These are phyloP conservation scores for Pseudonitzschia multistriata DNA, from an alignment of 108 stramenopile species.

Conservation along the genomic window DNA sequence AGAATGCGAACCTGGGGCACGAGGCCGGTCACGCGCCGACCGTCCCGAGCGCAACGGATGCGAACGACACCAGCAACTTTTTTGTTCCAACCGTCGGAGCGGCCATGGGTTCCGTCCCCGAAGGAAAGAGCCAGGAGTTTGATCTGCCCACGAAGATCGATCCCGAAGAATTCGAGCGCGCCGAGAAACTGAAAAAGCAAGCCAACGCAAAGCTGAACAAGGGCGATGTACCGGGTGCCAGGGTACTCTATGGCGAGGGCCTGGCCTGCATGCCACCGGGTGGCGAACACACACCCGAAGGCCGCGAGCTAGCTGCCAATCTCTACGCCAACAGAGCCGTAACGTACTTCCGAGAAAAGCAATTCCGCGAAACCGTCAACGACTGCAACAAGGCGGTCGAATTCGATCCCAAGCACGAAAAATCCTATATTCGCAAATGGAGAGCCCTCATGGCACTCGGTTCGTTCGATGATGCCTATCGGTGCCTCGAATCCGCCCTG, in stretches of 20 bases:
- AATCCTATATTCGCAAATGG: conserved; percentile 55
- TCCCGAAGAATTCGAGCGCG: conserved; percentile 35
- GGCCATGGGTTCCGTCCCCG: conserved; percentile 26
- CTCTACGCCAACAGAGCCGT: conserved; percentile 54
- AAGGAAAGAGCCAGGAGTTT: conserved; percentile 26
- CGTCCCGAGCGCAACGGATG: conserved; percentile 1
- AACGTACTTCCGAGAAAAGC: conserved; percentile 50
- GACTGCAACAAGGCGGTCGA: conserved; percentile 52
- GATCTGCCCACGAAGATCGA: conserved; percentile 15
- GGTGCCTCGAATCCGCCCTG: conserved; percentile 39
- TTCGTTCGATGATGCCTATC: conserved; percentile 40
- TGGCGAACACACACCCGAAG: conserved; percentile 16
- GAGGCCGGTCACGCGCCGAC: conserved; percentile 1
- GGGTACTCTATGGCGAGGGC: conserved; percentile 44
- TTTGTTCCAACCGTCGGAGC: conserved; percentile 24
- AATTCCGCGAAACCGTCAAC: conserved; percentile 36
- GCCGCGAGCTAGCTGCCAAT: conserved; percentile 33
- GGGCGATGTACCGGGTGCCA: conserved; percentile 44
- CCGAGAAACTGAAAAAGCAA: conserved; percentile 52
- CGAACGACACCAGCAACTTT: conserved; percentile 13
- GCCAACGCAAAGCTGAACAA: conserved; percentile 58
- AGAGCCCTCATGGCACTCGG: conserved; percentile 55
- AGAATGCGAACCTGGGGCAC: not conserved
- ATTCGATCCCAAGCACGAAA: conserved; percentile 43
- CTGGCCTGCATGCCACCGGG: conserved; percentile 29